phyloP scores from a whole-genome alignment of 2,329 filamentous ascomycete genomes.

The Beauveria sp. region DNA sequence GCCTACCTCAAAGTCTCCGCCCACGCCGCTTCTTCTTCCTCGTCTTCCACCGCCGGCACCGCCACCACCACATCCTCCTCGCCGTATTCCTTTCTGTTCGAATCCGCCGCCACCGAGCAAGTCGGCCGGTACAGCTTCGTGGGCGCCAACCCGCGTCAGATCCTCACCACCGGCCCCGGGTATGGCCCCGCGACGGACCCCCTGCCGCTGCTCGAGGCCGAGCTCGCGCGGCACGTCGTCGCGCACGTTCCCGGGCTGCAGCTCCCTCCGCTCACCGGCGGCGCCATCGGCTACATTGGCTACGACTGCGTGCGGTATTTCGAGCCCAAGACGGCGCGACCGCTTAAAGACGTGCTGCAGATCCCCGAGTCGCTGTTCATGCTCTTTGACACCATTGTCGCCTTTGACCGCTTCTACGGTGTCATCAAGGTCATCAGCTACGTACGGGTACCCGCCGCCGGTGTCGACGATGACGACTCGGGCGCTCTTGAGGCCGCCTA shows the following conservation, averaged over 20 bases:
- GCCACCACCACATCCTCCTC: constrained; percentile 30
- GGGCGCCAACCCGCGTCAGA: constrained; percentile 69
- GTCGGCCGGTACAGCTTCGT: constrained; percentile 95
- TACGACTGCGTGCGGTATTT: constrained; percentile 98
- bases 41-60: constrained; percentile 33
- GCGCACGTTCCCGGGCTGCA: constrained; percentile 74
- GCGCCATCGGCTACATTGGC: constrained; percentile 91
- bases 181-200: constrained; percentile 82
- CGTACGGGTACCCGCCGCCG: constrained; percentile 48
- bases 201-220: constrained; percentile 70
- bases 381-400: constrained; percentile 90
- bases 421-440: constrained; percentile 60
- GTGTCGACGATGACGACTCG: constrained; percentile 22
- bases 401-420: constrained; percentile 73
- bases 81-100: constrained; percentile 86
- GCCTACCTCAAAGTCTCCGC: constrained; percentile 88
- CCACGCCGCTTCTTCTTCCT: constrained; percentile 45
- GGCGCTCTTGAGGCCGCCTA: constrained; percentile 46
- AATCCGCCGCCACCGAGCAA: constrained; percentile 88
- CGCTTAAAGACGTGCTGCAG: constrained; percentile 78
- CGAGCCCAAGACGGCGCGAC: constrained; percentile 87
- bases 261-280: constrained; percentile 80
- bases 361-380: constrained; percentile 96
- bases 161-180: constrained; percentile 79
- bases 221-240: constrained; percentile 71